Conservation (phyloP, 108 stramenopile genomes). For the Nitzschia inconspicua region DNA sequence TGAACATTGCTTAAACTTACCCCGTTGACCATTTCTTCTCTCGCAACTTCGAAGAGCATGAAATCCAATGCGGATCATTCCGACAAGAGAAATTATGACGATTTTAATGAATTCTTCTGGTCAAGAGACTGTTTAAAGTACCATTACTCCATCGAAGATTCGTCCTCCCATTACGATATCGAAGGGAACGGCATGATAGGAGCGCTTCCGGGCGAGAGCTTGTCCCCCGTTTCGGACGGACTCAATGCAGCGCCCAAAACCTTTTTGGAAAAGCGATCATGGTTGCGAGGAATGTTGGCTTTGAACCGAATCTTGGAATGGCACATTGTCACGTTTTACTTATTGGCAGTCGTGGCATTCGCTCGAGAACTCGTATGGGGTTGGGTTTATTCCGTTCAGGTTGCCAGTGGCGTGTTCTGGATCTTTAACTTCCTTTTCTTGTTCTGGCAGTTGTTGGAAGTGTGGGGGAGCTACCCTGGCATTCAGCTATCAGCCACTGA, state of each 20-base stretch:
- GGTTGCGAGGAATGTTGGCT: conserved; percentile 89
- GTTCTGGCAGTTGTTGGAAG: conserved; percentile 87
- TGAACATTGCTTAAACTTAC: neutral
- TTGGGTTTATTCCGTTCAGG: conserved; percentile 84
- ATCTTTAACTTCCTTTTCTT: conserved; percentile 86
- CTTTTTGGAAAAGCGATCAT: conserved; percentile 94
- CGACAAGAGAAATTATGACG: conserved; percentile 95
- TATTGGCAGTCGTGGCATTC: conserved; percentile 88
- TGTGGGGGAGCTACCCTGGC: conserved; percentile 90
- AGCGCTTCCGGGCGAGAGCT: conserved; percentile 56
- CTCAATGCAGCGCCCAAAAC: conserved; percentile 87
- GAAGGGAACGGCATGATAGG: conserved; percentile 37
- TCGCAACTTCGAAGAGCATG: conserved; percentile 51
- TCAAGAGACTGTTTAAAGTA: conserved; percentile 88
- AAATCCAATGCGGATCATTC: conserved; percentile 77
- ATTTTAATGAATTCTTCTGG: conserved; percentile 99
- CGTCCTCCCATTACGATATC: conserved; percentile 25
- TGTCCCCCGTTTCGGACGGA: conserved; percentile 70
- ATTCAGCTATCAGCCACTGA: conserved; percentile 89
- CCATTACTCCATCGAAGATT: conserved; percentile 60
- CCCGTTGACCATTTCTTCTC: neutral
- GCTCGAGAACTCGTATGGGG: conserved; percentile 90
- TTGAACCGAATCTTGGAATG: conserved; percentile 91
- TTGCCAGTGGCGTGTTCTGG: conserved; percentile 94
- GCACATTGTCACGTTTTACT: conserved; percentile 93